Evolutionary conservation across 106 monocot species (phyloP).

Genomic region (Dioscorea dumetorum): DNA sequence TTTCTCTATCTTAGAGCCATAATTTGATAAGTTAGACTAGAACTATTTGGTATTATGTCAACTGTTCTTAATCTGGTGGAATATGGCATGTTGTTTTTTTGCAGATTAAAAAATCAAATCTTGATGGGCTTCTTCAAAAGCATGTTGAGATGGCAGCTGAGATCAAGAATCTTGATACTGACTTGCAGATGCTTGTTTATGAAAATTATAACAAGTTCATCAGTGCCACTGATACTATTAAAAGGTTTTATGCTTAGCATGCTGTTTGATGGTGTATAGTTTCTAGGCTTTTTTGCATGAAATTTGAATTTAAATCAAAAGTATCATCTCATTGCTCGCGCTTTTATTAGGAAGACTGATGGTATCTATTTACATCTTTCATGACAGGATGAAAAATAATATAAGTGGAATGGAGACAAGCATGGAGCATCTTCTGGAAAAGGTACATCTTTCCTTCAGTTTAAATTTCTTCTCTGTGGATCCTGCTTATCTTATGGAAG

Average conservation of each 20-base stretch:
- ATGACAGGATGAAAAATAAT: slow-evolving; percentile 89
- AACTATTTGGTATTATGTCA: too few species aligned
- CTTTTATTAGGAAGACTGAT: too few species aligned
- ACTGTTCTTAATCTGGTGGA: too few species aligned
- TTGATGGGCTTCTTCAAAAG: slow-evolving; percentile 82
- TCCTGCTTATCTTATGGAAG: background rate
- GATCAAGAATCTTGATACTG: slow-evolving; percentile 98
- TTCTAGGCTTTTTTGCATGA: too few species aligned
- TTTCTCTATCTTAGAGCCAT: too few species aligned
- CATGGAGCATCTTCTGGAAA: slow-evolving; percentile 97
- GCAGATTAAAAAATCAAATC: slow-evolving; percentile 74
- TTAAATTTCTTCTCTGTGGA: background rate
- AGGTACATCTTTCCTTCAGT: slow-evolving; percentile 28
- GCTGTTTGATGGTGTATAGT: too few species aligned
- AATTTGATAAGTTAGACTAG: too few species aligned
- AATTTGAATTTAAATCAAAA: too few species aligned
- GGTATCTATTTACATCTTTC: background rate
- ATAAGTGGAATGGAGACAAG: slow-evolving; percentile 93
- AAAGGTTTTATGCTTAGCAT: slow-evolving; percentile 35
- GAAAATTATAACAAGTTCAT: slow-evolving; percentile 99
- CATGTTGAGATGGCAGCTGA: slow-evolving; percentile 99
- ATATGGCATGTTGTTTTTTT: background rate
- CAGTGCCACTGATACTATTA: slow-evolving; percentile 96
- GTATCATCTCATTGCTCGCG: too few species aligned
- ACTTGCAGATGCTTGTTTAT: slow-evolving; percentile 97